These are phyloP conservation scores for Monosporozyma siamensis DNA, from an alignment of 805 yeast species.

Conservation along the genomic window DNA sequence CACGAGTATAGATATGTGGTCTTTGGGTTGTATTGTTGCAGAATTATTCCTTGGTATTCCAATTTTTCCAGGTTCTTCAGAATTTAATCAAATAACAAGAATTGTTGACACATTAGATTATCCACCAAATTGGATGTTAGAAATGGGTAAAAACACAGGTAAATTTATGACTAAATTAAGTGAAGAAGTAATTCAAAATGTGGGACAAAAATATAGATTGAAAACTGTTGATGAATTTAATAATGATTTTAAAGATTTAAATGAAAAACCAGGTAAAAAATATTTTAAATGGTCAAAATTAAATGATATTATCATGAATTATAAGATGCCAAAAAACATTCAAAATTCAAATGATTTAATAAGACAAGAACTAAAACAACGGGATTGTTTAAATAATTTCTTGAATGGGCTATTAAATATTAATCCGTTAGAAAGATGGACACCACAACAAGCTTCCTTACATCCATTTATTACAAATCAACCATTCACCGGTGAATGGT, in stretches of 20 bases:
- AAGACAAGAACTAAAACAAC: conserved; percentile 65
- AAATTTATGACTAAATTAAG: conserved; percentile 39
- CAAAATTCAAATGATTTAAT: conserved; percentile 30
- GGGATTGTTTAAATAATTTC: conserved; percentile 68
- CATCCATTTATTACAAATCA: conserved; percentile 81
- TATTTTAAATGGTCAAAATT: conserved; percentile 63
- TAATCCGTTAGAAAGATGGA: conserved; percentile 91
- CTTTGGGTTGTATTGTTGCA: conserved; percentile 85
- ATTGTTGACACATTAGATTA: conserved; percentile 72
- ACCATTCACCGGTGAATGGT: conserved; percentile 45
- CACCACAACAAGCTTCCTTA: conserved; percentile 87
- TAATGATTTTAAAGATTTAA: conserved; percentile 19
- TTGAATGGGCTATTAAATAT: conserved; percentile 65
- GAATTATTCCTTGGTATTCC: conserved; percentile 90
- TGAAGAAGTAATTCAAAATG: conserved; percentile 4
- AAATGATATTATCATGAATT: conserved; percentile 66
- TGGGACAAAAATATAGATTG: conserved; percentile 25
- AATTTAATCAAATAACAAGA: conserved; percentile 79
- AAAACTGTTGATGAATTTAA: conserved; percentile 44
- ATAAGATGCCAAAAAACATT: conserved; percentile 56
- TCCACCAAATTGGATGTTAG: conserved; percentile 96
- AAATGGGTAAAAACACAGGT: conserved; percentile 78
- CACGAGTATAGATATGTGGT: conserved; percentile 95
- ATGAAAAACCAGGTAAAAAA: conserved; percentile 74
- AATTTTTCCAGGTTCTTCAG: conserved; percentile 88